phyloP scores from a whole-genome alignment of 2,329 filamentous ascomycete genomes.

The Cadophora luteo-olivacea region DNA sequence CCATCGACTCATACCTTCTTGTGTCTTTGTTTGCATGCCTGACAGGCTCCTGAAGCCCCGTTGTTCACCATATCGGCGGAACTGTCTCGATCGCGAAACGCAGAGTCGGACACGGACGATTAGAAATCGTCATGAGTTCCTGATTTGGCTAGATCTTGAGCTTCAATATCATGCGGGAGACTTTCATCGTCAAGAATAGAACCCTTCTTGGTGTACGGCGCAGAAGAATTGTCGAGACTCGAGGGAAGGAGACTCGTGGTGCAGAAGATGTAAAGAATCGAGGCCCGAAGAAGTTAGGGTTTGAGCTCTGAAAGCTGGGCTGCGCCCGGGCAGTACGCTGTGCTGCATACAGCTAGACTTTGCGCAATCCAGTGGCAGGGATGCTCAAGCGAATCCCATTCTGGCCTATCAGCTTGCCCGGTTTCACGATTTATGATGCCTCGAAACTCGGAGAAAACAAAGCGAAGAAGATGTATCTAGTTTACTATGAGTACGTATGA shows the following conservation, averaged over 20 bases:
- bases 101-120: neutral
- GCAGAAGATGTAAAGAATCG: neutral
- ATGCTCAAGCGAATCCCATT: neutral
- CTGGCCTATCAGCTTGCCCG: slow-evolving; percentile 3
- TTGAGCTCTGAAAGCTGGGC: slow-evolving; percentile 1
- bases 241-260: neutral
- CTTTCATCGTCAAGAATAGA: neutral
- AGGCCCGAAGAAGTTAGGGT: neutral
- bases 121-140: neutral
- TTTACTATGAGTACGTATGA: neutral
- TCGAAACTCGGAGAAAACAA: neutral
- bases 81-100: neutral
- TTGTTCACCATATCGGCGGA: slow-evolving; percentile 10
- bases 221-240: neutral
- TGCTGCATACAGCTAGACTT: slow-evolving; percentile 1
- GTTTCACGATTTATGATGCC: neutral
- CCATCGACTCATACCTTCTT: slow-evolving; percentile 1
- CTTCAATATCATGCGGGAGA: neutral
- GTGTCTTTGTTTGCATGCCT: slow-evolving; percentile 14
- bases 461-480: neutral
- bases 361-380: neutral
- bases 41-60: slow-evolving; percentile 4
- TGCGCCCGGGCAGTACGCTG: no score
- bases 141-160: slow-evolving; percentile 8
- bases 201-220: neutral